Base-by-base conservation (phyloP, 2,329 filamentous ascomycete genomes). In the Colletotrichum sp. region DNA sequence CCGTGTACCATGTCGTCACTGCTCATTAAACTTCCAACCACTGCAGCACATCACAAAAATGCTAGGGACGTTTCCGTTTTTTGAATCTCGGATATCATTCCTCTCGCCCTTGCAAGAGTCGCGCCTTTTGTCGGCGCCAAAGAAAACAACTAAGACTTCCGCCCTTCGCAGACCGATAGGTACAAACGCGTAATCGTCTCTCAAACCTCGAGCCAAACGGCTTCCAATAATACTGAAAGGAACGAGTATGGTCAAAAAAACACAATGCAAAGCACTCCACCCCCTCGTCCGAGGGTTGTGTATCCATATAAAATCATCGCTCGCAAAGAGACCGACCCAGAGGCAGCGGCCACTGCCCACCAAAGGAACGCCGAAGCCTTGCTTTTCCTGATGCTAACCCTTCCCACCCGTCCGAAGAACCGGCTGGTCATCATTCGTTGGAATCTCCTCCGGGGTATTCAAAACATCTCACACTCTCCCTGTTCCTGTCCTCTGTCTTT, bases 31-130 rank as follows among this genome's bases (percentile, higher is more conserved):
- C 44, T 21, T 21, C 44, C 12, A 21, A 52, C 16, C 1, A 3
- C 55, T 59, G 21, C 55, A 28, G n/a, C 44, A 59, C 55, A 59
- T n/a, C 28, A 21, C 62, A 44, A 21, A 16, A 39, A 28, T 64
- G 62, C 63, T 10, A 66, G 63, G 63, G 63, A 66, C 36, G 39
- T 16, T 57, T 68, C 30, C 55, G 49, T 18, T 68, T 68, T 72
- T 69, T 55, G 30, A 26, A 60, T 69, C 66, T 67, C 63, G 75
- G 75, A 66, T 76, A 76, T 76, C 75, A 75, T 76, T 76, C 75
- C 75, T 66, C 71, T 76, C 62, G 75, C 71, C 59, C 62, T 60
- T 71, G 64, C 67, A 34, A 44, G 68, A 76, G 64, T 73, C 70
- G 57, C 70, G 64, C 34, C 59, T 67, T n/a, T 28, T 28, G 64